Base-by-base conservation (phyloP, 805 yeast species). In the Starmera caribaea region DNA sequence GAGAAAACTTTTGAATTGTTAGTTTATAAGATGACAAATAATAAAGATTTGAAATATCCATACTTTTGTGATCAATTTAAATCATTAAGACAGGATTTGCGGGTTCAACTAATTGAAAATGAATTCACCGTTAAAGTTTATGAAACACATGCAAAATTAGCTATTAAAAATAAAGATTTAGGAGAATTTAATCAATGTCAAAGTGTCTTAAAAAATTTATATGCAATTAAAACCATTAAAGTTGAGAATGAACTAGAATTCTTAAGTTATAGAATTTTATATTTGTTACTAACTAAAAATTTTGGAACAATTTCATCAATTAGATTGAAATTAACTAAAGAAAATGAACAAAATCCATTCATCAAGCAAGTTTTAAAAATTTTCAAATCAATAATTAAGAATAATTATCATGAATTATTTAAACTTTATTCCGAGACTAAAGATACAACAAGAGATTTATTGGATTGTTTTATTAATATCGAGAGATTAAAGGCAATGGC, bases 141-240 rank as follows among this genome's bases (percentile, higher is more conserved):
- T 58, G 92, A 87, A 58, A 71, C 79, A 3, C 95, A 90, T 59
- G 92, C 92, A 4, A 74, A 88, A 37, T 65, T 89, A n/a, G 95
- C 97, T 0, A 70, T 90, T 31, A 82, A 79, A 48, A 79, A 82
- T 53, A 71, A 74, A 32, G 98, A 90, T 58, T 62, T 90, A 45
- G 97, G 97, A 9, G 97, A 92, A 58, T 88, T 84, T 58, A 92
- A 92, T 62, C 97, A 90, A 58, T 92, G 97, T 57, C 95, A 84
- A 58, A 76, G 94, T 13, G 86, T 87, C 50, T 62, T 92, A 38
- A 74, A 74, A 45, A 66, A 71, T 35, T 63, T 89, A 17, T 89
- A 81, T 53, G 72, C 65, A 24, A 49, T 51, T 17, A 63, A 64
- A 6, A 58, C 61, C 8, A 54, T 62, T n/a, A 49, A 47, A 28